Evolutionary conservation across 1,139 yeast species (phyloP).

Genomic region (Yamadazyma jaroonii): DNA sequence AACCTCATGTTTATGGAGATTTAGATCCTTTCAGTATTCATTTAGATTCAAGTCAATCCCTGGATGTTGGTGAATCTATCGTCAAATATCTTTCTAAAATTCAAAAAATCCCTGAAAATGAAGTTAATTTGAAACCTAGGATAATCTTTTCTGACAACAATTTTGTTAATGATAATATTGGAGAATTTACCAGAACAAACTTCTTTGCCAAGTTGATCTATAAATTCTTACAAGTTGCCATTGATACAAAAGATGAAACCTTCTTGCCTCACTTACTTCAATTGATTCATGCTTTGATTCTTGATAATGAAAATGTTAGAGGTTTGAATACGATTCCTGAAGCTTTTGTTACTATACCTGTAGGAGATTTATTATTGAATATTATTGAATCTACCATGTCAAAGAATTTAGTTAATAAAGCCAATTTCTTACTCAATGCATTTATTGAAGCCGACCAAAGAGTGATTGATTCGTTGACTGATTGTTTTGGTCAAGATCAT

Average conservation of each 20-base stretch:
- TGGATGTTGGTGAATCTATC: conserved; percentile 32
- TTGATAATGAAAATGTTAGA: conserved; percentile 49
- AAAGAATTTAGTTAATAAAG: conserved; percentile 47
- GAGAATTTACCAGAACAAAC: conserved; percentile 48
- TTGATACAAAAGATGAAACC: conserved; percentile 49
- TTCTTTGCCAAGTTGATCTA: conserved; percentile 56
- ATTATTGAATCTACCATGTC: conserved; percentile 53
- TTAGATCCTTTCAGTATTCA: conserved; percentile 40
- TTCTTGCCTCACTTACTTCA: conserved; percentile 62
- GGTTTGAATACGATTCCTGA: conserved; percentile 39
- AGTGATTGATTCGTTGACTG: conserved; percentile 49
- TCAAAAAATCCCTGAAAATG: conserved; percentile 32
- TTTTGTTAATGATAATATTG: conserved; percentile 38
- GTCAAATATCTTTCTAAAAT: conserved; percentile 23
- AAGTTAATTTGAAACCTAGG: conserved; percentile 37
- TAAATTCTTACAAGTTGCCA: conserved; percentile 52
- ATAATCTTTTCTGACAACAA: conserved; percentile 36
- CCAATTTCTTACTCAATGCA: conserved; percentile 51
- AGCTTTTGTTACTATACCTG: conserved; percentile 51
- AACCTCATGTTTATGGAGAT: conserved; percentile 29
- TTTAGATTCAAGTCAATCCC: conserved; percentile 34
- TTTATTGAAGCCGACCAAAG: conserved; percentile 47
- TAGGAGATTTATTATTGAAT: conserved; percentile 52
- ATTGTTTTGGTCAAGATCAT: conserved; percentile 57
- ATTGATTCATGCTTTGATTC: conserved; percentile 59